phyloP scores from a whole-genome alignment of 2,329 filamentous ascomycete genomes.

The Hypoxylon sp. region DNA sequence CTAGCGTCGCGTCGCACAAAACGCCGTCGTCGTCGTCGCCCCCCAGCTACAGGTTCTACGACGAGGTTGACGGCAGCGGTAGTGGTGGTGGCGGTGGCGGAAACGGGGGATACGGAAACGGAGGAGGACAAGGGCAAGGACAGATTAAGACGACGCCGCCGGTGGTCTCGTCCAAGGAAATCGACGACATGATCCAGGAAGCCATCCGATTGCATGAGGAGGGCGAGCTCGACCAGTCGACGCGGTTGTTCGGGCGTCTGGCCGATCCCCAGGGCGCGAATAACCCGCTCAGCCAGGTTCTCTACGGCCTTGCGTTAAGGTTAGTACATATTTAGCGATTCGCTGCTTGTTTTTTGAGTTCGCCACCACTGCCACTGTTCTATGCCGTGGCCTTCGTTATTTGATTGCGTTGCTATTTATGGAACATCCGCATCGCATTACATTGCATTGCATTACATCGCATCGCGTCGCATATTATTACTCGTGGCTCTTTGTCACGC shows the following conservation, averaged over 20 bases:
- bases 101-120: slow-evolving; percentile 9
- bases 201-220: slow-evolving; percentile 94
- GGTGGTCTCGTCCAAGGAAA: slow-evolving; percentile 65
- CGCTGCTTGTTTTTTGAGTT: slow-evolving; percentile 4
- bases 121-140: slow-evolving; percentile 4
- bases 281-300: slow-evolving; percentile 93
- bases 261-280: slow-evolving; percentile 88
- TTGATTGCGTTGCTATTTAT: slow-evolving; percentile 37
- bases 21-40: slow-evolving; percentile 56
- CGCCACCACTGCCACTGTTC: slow-evolving; percentile 21
- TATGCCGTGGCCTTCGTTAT: slow-evolving; percentile 14
- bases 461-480: slow-evolving; percentile 14
- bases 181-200: slow-evolving; percentile 86
- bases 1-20: slow-evolving; percentile 39
- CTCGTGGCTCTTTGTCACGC: slow-evolving; percentile 33
- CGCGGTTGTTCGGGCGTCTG: slow-evolving; percentile 85
- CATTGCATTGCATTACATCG: slow-evolving; percentile 21
- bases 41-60: slow-evolving; percentile 51
- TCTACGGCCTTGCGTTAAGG: slow-evolving; percentile 93
- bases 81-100: slow-evolving; percentile 1
- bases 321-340: slow-evolving; percentile 61
- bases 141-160: slow-evolving; percentile 10
- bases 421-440: slow-evolving; percentile 26
- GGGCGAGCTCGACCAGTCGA: slow-evolving; percentile 83
- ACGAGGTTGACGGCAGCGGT: slow-evolving; percentile 25